These are phyloP conservation scores for Ceriops tagal DNA, from an alignment of 345 rosid genomes.

Conservation along the genomic window DNA sequence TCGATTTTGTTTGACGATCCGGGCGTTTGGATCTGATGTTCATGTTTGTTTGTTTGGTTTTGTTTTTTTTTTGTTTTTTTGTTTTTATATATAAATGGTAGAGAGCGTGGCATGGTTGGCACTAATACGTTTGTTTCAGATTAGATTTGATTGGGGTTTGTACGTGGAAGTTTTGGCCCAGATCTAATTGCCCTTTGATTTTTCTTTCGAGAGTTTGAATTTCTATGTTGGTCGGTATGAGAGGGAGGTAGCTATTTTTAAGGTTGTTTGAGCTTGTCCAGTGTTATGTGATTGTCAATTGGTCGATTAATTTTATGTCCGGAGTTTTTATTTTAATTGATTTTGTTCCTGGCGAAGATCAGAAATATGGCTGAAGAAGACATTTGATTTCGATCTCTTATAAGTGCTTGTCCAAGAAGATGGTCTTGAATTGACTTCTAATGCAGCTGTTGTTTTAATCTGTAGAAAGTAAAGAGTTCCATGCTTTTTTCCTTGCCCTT, in stretches of 20 bases:
- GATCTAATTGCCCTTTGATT: neutral
- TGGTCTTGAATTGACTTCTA: neutral
- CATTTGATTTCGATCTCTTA: too few relatives aligned
- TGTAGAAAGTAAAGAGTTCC: neutral
- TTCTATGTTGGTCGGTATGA: neutral
- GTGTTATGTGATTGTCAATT: neutral
- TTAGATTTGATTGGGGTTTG: constrained; percentile 6
- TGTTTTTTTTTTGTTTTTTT: neutral
- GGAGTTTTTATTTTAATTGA: too few relatives aligned
- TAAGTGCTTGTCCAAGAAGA: too few relatives aligned
- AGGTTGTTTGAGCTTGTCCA: neutral
- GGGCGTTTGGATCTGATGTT: constrained; percentile 31
- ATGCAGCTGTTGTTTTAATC: neutral
- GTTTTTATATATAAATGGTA: too few relatives aligned
- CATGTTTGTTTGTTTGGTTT: neutral
- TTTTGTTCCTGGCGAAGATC: too few relatives aligned
- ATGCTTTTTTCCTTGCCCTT: neutral
- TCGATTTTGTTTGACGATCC: neutral
- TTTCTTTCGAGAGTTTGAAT: neutral
- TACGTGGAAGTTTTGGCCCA: neutral
- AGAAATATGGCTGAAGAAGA: too few relatives aligned
- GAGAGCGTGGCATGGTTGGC: neutral
- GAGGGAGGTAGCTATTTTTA: neutral
- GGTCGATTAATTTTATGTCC: too few relatives aligned
- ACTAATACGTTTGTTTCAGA: neutral